Evolutionary conservation across 495 filamentous ascomycete species (phyloP), one percentile per base, ranked within the genome.

Genomic region (Elasticomyces elasticus): DNA sequence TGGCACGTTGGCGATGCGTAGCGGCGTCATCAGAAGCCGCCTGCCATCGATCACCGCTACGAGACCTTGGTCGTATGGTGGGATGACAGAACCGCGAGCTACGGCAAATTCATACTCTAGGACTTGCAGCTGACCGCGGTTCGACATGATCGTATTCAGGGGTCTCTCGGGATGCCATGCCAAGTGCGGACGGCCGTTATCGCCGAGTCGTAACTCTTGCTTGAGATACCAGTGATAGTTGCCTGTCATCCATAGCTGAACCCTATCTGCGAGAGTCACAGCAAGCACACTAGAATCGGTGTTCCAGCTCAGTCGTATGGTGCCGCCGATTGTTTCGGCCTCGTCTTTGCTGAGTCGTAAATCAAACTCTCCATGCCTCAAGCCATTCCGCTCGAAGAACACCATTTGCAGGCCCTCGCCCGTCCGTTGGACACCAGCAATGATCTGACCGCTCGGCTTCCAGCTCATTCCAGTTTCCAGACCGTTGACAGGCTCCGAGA

Each of bases 191-290:
- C 37, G 46, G 31, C 10, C 51, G 7, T 12, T 31, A 15, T 9
- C 30, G 26, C 17, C 15, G 1, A 15, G 10, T 3, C 24, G 41
- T 19, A 72, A 73, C 63, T 98, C 92, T 69, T 95, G 91, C 69
- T 97, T 98, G n/a, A 97, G 72, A 64, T 97, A 97, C 76, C 89
- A 97, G 63, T 98, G 86, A 62, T 98, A 98, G 65, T 98, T 98
- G 9, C 89, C 86, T 74, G 84, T 92, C 1, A 87, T 94, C 90
- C 92, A 98, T n/a, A 97, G 71, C 61, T 98, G 92, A 15, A 91
- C 71, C 37, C 83, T 76, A 58, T 94, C 81, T 38, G 72, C 71
- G 62, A 89, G 79, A 20, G 76, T 76, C 10, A 96, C 83, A 2
- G 92, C 92, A 22, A 98, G 76, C 13, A 95, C 87, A 3, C 84